A percentile compares a stretch with the other conserved stretches of the same genome.
These are phyloP conservation scores for Intubia oerlemansii DNA, from an alignment of 2,329 filamentous ascomycete species.

Conservation along the genomic window DNA sequence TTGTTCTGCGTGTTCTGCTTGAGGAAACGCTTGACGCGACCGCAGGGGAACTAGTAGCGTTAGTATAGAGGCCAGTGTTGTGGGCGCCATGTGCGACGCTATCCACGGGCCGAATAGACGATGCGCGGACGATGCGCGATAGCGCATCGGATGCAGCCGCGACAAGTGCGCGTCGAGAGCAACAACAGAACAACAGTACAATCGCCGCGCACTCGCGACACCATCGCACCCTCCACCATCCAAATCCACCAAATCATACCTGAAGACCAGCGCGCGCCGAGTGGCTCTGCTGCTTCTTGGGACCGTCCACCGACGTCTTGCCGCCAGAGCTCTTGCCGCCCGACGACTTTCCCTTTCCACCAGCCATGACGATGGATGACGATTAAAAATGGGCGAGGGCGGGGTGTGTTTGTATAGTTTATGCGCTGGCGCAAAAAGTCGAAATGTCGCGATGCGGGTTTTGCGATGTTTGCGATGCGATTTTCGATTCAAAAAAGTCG, in stretches of 20 bases:
- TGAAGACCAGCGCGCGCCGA: conserved; percentile 88
- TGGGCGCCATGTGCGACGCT: too few species aligned
- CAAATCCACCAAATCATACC: too few species aligned
- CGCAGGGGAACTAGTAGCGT: conserved; percentile 85
- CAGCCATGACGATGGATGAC: too few species aligned
- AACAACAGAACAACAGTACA: too few species aligned
- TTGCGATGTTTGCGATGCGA: background rate
- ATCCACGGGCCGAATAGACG: too few species aligned
- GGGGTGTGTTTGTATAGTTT: conserved; percentile 14
- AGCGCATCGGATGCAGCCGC: too few species aligned
- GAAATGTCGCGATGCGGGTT: conserved; percentile 4
- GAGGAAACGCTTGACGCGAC: conserved; percentile 98
- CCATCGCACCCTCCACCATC: too few species aligned
- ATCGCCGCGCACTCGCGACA: too few species aligned
- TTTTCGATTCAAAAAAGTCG: background rate
- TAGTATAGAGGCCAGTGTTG: background rate
- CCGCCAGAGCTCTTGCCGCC: conserved; percentile 77
- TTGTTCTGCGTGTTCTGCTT: conserved; percentile 99
- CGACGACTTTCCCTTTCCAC: conserved; percentile 83
- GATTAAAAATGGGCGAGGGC: too few species aligned
- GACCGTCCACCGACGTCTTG: conserved; percentile 44
- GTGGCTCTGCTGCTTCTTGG: conserved; percentile 86
- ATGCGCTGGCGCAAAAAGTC: background rate
- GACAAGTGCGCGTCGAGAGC: too few species aligned
- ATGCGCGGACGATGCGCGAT: too few species aligned